Evolutionary conservation across 495 filamentous ascomycete species (phyloP).

Genomic region (Chlorociboria aeruginascens): DNA sequence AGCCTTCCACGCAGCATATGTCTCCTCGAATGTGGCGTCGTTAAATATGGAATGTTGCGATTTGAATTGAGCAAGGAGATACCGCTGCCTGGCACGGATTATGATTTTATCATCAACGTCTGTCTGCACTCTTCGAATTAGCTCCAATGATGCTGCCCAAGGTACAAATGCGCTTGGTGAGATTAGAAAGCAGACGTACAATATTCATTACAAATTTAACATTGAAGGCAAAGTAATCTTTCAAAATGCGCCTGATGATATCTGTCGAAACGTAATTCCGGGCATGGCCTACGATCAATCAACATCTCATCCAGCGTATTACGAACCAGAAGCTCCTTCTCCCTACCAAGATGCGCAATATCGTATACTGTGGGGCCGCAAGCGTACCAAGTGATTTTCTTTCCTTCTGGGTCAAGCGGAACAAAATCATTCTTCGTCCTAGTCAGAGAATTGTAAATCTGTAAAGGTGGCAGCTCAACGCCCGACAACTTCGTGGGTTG

Average conservation of each 20-base stretch:
- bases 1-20: conserved; percentile 16
- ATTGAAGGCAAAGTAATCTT: conserved; percentile 74
- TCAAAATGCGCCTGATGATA: conserved; percentile 76
- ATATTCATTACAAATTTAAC: conserved; percentile 95
- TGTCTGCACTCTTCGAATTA: conserved; percentile 60
- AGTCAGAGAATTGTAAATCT: conserved; percentile 28
- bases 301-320: conserved; percentile 56
- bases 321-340: conserved; percentile 65
- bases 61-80: conserved; percentile 41
- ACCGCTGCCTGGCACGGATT: conserved; percentile 55
- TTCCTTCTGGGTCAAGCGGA: conserved; percentile 44
- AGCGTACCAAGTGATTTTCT: conserved; percentile 74
- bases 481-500: conserved; percentile 12
- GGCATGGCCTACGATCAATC: conserved; percentile 50
- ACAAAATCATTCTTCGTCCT: conserved; percentile 36
- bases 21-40: conserved; percentile 16
- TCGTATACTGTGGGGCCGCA: conserved; percentile 93
- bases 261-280: conserved; percentile 92
- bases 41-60: conserved; percentile 20
- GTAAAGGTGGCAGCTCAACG: conserved; percentile 24
- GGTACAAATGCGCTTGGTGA: conserved; percentile 68
- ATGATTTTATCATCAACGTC: conserved; percentile 79
- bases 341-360: conserved; percentile 65
- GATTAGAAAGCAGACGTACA: conserved; percentile 30
- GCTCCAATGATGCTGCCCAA: conserved; percentile 59